Evolutionary conservation across 495 filamentous ascomycete species (phyloP).

Genomic region (Aspergillus haitiensis): DNA sequence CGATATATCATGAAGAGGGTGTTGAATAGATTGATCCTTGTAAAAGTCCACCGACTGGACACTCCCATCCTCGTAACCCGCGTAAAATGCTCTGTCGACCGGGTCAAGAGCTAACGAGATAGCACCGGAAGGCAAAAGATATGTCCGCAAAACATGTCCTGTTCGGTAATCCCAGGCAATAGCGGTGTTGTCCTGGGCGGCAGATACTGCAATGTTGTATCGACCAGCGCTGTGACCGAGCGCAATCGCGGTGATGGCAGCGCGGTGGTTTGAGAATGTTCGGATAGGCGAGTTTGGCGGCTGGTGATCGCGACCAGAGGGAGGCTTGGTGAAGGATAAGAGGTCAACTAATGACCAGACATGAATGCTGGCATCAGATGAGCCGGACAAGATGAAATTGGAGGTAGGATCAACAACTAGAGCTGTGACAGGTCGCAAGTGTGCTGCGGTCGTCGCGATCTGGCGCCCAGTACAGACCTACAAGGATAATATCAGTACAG

Average conservation of each 20-base stretch:
- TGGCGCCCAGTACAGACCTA: conserved; percentile 84
- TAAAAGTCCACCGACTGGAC: conserved; percentile 81
- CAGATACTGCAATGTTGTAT: conserved; percentile 74
- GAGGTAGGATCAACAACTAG: conserved; percentile 69
- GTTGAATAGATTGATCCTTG: conserved; percentile 49
- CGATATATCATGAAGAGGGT: conserved; percentile 56
- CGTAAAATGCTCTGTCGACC: conserved; percentile 76
- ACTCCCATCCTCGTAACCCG: conserved; percentile 79
- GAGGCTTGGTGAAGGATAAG: conserved; percentile 60
- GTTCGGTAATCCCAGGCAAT: conserved; percentile 88
- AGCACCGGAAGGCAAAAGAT: conserved; percentile 71
- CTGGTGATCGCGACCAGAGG: conserved; percentile 37
- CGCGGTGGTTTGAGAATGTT: conserved; percentile 76
- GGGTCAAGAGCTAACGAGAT: conserved; percentile 77
- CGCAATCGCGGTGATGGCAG: conserved; percentile 69
- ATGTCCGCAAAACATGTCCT: conserved; percentile 72
- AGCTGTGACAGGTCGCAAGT: conserved; percentile 81
- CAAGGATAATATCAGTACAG: not conserved
- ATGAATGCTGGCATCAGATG: conserved; percentile 83
- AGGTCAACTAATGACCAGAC: conserved; percentile 81
- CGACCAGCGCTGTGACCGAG: conserved; percentile 66
- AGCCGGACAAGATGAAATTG: conserved; percentile 82
- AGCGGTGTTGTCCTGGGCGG: conserved; percentile 76
- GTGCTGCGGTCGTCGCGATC: conserved; percentile 80
- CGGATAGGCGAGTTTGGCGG: conserved; percentile 56